phyloP scores from a whole-genome alignment of 495 filamentous ascomycete genomes.

The Penicillium daleae region DNA sequence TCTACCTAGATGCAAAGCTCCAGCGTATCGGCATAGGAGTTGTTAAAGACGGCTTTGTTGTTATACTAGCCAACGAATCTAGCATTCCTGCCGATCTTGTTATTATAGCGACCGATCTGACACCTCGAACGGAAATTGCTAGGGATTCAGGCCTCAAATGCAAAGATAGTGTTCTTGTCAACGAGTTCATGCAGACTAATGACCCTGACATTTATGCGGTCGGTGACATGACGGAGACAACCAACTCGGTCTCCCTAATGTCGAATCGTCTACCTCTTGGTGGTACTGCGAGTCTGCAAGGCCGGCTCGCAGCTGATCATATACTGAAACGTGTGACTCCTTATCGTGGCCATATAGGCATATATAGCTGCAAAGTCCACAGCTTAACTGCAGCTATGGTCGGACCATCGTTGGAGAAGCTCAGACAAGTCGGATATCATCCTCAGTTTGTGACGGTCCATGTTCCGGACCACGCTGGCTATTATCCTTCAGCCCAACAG shows the following conservation, averaged over 20 bases:
- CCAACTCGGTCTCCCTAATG: neutral
- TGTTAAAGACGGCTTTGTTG: neutral
- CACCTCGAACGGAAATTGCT: neutral
- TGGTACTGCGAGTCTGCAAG: slow-evolving; percentile 1
- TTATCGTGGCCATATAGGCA: slow-evolving; percentile 3
- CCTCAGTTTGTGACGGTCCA: slow-evolving; percentile 8
- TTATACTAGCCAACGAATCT: neutral
- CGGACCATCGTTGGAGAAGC: neutral
- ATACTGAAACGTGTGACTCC: neutral
- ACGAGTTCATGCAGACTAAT: slow-evolving; percentile 6
- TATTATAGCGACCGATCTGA: neutral
- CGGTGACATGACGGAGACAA: neutral
- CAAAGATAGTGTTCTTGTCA: neutral
- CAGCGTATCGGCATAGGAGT: neutral
- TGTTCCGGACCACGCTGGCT: slow-evolving; percentile 4
- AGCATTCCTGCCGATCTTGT: slow-evolving; percentile 2
- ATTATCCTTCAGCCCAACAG: slow-evolving; percentile 1
- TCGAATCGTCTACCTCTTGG: neutral
- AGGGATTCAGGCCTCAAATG: neutral
- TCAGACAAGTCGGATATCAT: neutral
- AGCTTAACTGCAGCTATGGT: neutral
- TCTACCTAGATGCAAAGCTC: neutral
- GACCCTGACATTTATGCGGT: slow-evolving; percentile 10
- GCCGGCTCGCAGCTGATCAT: slow-evolving; percentile 9
- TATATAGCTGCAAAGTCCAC: neutral